Conservation (phyloP, 2,329 filamentous ascomycete genomes). For the Tolypocladium pustulatum region DNA sequence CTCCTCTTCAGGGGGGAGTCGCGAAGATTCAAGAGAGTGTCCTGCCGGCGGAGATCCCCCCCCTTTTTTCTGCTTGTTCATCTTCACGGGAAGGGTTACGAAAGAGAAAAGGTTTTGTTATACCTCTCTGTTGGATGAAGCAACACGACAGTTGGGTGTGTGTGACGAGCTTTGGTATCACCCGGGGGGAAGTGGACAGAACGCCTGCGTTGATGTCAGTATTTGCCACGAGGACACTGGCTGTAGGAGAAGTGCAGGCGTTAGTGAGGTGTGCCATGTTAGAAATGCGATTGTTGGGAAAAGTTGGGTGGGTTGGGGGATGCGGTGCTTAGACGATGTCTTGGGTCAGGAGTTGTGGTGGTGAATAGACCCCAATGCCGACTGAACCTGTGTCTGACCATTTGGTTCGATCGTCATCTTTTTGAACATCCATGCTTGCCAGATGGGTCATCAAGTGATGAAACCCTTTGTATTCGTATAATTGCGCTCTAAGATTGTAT, state of each 20-base stretch:
- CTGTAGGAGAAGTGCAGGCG: neutral
- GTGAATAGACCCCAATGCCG: neutral
- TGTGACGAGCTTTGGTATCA: neutral
- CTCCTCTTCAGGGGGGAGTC: neutral
- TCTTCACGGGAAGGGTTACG: neutral
- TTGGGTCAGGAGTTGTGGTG: neutral
- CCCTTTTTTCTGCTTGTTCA: neutral
- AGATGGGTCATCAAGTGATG: no score
- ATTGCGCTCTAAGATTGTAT: neutral
- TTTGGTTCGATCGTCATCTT: neutral
- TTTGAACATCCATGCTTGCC: neutral
- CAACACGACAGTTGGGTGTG: neutral
- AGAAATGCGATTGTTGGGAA: neutral
- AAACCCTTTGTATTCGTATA: neutral
- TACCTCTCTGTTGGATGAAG: conserved; percentile 2
- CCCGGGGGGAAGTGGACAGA: neutral
- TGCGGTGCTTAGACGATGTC: neutral
- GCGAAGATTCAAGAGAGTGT: neutral
- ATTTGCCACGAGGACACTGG: neutral
- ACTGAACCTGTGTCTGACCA: neutral
- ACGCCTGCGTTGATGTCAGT: neutral
- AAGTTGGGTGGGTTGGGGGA: neutral
- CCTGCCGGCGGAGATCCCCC: neutral
- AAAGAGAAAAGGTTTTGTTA: neutral
- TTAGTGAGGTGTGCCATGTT: neutral